Evolutionary conservation across 441 rosid species (phyloP), one percentile per base, ranked within the genome.

Genomic region (Pelargonium fulgidum): DNA sequence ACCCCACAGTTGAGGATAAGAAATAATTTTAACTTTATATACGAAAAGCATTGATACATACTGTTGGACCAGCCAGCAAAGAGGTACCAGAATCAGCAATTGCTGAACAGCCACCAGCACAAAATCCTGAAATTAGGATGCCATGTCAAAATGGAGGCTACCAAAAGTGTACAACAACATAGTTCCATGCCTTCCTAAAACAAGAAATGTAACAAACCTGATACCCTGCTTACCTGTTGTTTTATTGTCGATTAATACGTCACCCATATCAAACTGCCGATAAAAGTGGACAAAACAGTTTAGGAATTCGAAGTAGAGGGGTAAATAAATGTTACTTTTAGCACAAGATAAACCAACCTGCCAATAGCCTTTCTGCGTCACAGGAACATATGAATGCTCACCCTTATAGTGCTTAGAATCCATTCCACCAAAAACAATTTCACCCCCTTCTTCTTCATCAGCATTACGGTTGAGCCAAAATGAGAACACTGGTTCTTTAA

Each of bases 21-120:
- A 20, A 56, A 14, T 0, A 7, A 17, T n/a, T n/a, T 2, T 9
- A 4, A 24, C 17, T 48, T 13, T 2, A 26, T 59, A 39, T 2
- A 61, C 54, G 39, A 70, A 62, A 75, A 66, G 69, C 6, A 20
- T 63, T 1, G n/a, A 62, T 42, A 19, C 84, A 10, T 84, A 89
- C 97, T 2, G 88, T 83, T 71, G 89, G 97, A 65, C 93, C 96
- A 66, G 86, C 89, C 19, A 91, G 81, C 70, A 89, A 78, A 75
- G 92, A 88, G 65, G 92, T 89, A 72, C 96, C 97, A 0, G 96
- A 86, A 80, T 89, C 94, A 75, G 87, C 84, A 71, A 91, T 85
- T 56, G 90, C 92, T 64, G 85, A 86, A 72, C 97, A 91, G 10
- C 96, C 87, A 33, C 70, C 74, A 6, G 63, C 75, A 64, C 96